Evolutionary conservation across 2,329 filamentous ascomycete species (phyloP).

Genomic region (Aspergillus floridensis): DNA sequence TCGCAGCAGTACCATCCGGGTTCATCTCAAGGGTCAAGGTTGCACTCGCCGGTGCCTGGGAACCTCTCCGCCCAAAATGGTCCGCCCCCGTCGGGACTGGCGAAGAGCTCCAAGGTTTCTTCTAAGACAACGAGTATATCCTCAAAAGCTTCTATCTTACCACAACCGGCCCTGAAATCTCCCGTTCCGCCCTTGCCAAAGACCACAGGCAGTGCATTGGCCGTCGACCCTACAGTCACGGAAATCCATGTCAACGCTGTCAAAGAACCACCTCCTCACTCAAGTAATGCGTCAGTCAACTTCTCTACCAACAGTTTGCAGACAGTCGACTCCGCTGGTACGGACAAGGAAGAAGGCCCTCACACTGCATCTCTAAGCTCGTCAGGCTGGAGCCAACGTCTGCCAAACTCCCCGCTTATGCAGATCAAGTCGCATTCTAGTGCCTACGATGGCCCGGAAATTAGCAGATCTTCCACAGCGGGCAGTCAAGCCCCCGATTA

Average conservation of each 20-base stretch:
- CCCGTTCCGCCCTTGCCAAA: constrained; percentile 38
- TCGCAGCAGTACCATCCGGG: constrained; percentile 26
- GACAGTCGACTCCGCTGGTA: constrained; percentile 27
- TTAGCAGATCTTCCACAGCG: constrained; percentile 20
- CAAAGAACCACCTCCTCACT: constrained; percentile 28
- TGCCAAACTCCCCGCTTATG: constrained; percentile 35
- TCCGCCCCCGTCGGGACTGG: constrained; percentile 17
- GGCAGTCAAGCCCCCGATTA: constrained; percentile 23
- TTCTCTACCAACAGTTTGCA: constrained; percentile 30
- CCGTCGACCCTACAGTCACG: constrained; percentile 47
- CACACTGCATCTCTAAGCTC: constrained; percentile 30
- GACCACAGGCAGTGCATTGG: constrained; percentile 27
- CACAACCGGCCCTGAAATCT: constrained; percentile 39
- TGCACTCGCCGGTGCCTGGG: constrained; percentile 36
- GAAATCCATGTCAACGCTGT: constrained; percentile 45
- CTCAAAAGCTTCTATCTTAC: constrained; percentile 41
- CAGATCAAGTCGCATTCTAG: constrained; percentile 29
- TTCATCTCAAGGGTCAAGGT: constrained; percentile 37
- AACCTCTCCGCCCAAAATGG: constrained; percentile 30
- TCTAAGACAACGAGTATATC: constrained; percentile 44
- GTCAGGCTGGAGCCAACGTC: constrained; percentile 28
- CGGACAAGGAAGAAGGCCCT: constrained; percentile 32
- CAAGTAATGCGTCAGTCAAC: constrained; percentile 33
- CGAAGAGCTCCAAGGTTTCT: constrained; percentile 39
- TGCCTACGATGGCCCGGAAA: constrained; percentile 29